phyloP scores from a whole-genome alignment of 179 eudicot genomes.

The Beta corolliflora region DNA sequence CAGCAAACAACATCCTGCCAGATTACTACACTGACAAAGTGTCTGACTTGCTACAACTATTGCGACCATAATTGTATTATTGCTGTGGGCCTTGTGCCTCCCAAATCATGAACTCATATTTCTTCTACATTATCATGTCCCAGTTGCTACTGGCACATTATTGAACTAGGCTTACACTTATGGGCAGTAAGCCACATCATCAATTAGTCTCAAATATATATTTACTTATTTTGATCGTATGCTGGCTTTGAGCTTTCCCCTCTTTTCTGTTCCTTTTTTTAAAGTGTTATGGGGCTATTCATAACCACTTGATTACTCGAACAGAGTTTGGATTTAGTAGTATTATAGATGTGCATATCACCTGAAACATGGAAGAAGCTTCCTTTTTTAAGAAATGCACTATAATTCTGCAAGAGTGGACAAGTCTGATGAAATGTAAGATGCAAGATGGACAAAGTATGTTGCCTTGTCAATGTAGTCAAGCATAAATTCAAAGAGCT shows the following conservation, averaged over 20 bases:
- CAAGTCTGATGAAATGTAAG: too few species aligned
- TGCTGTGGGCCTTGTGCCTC: background rate
- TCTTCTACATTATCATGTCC: background rate
- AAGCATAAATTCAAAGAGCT: too few species aligned
- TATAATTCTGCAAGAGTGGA: too few species aligned
- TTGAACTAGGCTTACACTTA: background rate
- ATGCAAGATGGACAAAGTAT: too few species aligned
- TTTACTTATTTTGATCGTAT: background rate
- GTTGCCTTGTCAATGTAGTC: too few species aligned
- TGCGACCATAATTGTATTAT: slow-evolving; percentile 19
- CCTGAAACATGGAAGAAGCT: too few species aligned
- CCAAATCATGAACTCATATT: slow-evolving; percentile 2
- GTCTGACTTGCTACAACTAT: slow-evolving; percentile 48
- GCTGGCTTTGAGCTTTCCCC: background rate
- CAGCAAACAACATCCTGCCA: slow-evolving; percentile 62
- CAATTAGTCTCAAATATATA: background rate
- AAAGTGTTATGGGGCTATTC: background rate
- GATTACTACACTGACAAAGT: slow-evolving; percentile 63
- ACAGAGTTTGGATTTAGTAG: too few species aligned
- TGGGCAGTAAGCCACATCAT: background rate
- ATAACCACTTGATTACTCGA: background rate
- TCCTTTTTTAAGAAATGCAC: too few species aligned
- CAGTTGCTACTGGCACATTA: background rate
- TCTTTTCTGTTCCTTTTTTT: background rate
- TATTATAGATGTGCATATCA: too few species aligned